Conservation (phyloP, 257 asterid species). For the Henckelia pumila region DNA sequence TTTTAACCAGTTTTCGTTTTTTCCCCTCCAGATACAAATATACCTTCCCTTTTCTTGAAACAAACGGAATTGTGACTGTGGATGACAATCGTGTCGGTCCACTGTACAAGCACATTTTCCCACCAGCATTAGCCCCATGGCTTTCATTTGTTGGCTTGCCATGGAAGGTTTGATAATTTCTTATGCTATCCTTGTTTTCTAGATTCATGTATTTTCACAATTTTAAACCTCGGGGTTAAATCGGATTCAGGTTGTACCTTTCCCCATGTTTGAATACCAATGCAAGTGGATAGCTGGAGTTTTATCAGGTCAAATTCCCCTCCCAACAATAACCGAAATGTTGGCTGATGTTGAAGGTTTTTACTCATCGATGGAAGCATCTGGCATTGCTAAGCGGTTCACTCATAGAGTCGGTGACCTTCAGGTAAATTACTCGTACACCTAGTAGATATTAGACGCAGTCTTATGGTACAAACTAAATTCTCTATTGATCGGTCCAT, state of each 20-base stretch:
- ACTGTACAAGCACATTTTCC: constrained; percentile 80
- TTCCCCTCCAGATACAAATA: constrained; percentile 65
- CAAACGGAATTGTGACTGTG: constrained; percentile 60
- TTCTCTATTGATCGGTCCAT: too few species aligned
- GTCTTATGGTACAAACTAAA: too few species aligned
- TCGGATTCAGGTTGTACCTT: constrained; percentile 70
- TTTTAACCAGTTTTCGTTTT: background rate
- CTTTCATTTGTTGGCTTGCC: constrained; percentile 94
- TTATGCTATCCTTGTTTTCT: background rate
- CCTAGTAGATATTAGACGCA: background rate
- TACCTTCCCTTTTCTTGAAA: constrained; percentile 83
- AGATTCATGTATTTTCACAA: background rate
- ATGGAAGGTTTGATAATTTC: constrained; percentile 64
- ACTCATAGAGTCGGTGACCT: constrained; percentile 60
- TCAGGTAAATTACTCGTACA: constrained; percentile 49
- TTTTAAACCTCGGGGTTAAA: background rate
- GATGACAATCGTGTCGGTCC: constrained; percentile 91
- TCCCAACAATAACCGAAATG: constrained; percentile 70
- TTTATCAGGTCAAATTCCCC: constrained; percentile 67
- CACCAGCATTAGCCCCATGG: constrained; percentile 77
- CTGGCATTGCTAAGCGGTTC: constrained; percentile 64
- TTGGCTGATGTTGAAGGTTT: constrained; percentile 57
- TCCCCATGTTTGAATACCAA: constrained; percentile 75
- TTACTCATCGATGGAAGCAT: constrained; percentile 57
- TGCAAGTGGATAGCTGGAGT: constrained; percentile 86